Conservation (phyloP, 768 basidiomycete genomes). For the Hygrocybe punicea region DNA sequence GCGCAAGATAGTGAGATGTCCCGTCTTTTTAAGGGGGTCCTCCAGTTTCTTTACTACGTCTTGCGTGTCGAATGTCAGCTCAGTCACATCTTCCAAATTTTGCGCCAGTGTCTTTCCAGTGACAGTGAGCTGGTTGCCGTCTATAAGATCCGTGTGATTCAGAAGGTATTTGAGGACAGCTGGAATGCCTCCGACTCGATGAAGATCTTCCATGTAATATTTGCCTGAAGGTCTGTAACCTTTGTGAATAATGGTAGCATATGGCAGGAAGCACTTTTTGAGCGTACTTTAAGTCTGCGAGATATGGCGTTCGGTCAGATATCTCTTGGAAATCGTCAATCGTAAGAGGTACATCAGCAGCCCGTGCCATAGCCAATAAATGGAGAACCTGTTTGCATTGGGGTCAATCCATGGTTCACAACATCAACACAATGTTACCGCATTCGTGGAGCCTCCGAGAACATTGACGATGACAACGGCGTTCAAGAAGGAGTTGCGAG, state of each 20-base stretch:
- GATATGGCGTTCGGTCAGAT: conserved; percentile 74
- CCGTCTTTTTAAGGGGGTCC: conserved; percentile 82
- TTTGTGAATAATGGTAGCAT: not conserved
- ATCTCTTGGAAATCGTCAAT: conserved; percentile 87
- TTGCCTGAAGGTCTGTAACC: conserved; percentile 67
- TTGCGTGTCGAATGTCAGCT: conserved; percentile 68
- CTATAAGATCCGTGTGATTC: conserved; percentile 72
- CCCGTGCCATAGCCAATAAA: conserved; percentile 79
- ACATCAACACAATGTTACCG: conserved; percentile 44
- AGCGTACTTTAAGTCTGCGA: conserved; percentile 74
- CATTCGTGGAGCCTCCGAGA: conserved; percentile 85
- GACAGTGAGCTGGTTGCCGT: conserved; percentile 81
- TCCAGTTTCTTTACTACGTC: conserved; percentile 69
- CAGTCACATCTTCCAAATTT: conserved; percentile 75
- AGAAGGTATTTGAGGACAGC: conserved; percentile 81
- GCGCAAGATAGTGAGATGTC: conserved; percentile 81
- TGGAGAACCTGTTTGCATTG: conserved; percentile 62
- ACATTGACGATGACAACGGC: conserved; percentile 77
- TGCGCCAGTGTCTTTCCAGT: conserved; percentile 88
- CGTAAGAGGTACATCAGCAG: conserved; percentile 64
- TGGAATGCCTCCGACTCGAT: conserved; percentile 80
- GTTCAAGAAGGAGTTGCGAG: conserved; percentile 72
- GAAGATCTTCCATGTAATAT: conserved; percentile 89
- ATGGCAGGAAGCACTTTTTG: not conserved
- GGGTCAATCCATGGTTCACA: not conserved